phyloP scores from a whole-genome alignment of 768 basidiomycete species.

The Naganishia randhawae region DNA sequence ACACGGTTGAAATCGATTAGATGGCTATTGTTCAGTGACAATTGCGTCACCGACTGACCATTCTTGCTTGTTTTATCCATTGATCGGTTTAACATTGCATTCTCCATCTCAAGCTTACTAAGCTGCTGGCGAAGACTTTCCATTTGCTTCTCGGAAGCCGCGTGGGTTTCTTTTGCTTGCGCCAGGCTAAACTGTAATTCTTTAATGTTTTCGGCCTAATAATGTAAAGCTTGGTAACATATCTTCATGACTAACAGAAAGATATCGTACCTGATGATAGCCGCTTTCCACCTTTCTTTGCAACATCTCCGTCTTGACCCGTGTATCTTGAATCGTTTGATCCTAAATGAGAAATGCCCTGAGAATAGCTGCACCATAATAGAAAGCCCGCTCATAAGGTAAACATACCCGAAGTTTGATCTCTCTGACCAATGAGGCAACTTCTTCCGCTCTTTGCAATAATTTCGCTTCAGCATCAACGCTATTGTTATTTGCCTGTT shows the following conservation, averaged over 20 bases:
- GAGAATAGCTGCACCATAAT: background rate
- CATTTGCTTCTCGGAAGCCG: slow-evolving; percentile 86
- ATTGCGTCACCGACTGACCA: background rate
- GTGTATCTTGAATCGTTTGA: slow-evolving; percentile 78
- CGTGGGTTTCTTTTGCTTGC: slow-evolving; percentile 81
- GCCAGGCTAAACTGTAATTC: slow-evolving; percentile 76
- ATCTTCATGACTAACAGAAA: background rate
- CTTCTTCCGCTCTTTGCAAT: slow-evolving; percentile 77
- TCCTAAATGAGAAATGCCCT: slow-evolving; percentile 57
- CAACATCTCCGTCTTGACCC: slow-evolving; percentile 91
- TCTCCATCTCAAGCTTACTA: slow-evolving; percentile 81
- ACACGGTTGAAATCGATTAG: too few relatives aligned
- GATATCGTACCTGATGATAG: slow-evolving; percentile 66
- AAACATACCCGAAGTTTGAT: slow-evolving; percentile 60
- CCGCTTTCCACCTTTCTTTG: slow-evolving; percentile 85
- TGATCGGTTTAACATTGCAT: slow-evolving; percentile 69
- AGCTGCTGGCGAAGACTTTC: slow-evolving; percentile 86
- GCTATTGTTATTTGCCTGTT: slow-evolving; percentile 75
- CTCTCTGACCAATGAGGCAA: slow-evolving; percentile 77
- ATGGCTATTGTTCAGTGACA: too few relatives aligned
- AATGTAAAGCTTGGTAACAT: background rate
- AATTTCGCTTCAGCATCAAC: slow-evolving; percentile 88
- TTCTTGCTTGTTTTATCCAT: background rate
- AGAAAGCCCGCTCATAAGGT: too few relatives aligned
- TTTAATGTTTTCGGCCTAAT: slow-evolving; percentile 65